Evolutionary conservation across 225 moss, liverwort and hornwort genomes (phyloP), one percentile per base, ranked within the genome.

Genomic region (Sphagnum contortum): DNA sequence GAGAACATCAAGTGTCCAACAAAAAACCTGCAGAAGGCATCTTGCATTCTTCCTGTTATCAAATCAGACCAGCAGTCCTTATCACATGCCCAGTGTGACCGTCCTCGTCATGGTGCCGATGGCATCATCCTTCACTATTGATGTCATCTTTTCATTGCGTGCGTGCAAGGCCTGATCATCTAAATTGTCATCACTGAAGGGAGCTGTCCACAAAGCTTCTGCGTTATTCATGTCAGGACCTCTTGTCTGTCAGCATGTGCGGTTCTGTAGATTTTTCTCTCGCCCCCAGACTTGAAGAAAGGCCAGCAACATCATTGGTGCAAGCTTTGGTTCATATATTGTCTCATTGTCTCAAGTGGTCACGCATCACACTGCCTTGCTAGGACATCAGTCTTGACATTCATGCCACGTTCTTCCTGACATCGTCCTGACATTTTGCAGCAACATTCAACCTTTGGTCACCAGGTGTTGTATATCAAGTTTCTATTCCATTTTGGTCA

Each of bases 391-490:
- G 69, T 73, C 72, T 62, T 80, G 80, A 73, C 75, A 75, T 80
- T 71, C 59, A 75, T 74, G 72, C 80, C 66, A 78, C 80, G 74
- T 78, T 55, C 85, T 72, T 72, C 85, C 84, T 78, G 85, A 78
- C 81, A 85, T 85, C 85, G 77, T 84, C 72, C 74, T 84, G 52
- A 52, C 7, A 78, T 98, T 91, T 84, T 98, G 93, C 98, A 98
- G 92, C 91, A 93, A 78, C 85, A 89, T 79, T 75, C 80, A 74
- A 74, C 70, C 55, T 68, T 66, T 75, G 76, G 79, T 83, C 81
- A 82, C 89, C 98, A 98, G 93, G 98, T 98, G 98, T 80, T 80
- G 84, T 93, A 83, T 89, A 86, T 91, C 90, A 77, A 73, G 50
- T 75, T 78, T 85, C 81, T 75, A 71, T 74, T 69, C 74, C 67